These are phyloP conservation scores for Pythium aquatile DNA, from an alignment of 352 stramenopile genomes.

Conservation along the genomic window DNA sequence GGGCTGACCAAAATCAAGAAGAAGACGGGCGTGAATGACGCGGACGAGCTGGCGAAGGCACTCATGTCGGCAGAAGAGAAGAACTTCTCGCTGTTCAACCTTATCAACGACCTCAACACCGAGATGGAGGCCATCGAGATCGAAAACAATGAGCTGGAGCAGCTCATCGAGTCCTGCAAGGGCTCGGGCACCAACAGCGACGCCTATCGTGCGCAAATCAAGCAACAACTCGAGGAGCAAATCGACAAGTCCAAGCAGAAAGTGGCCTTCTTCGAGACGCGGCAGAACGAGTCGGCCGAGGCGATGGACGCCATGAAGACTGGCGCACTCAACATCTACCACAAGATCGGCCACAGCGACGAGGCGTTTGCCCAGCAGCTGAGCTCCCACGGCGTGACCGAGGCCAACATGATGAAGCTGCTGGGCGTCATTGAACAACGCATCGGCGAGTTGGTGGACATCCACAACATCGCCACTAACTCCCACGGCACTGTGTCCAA, in stretches of 20 bases:
- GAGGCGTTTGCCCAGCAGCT: slow-evolving; percentile 74
- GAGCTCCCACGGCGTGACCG: slow-evolving; percentile 65
- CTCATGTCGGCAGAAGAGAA: slow-evolving; percentile 91
- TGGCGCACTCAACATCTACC: slow-evolving; percentile 72
- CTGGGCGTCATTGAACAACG: slow-evolving; percentile 85
- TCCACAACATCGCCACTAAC: slow-evolving; percentile 82
- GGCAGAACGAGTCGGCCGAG: slow-evolving; percentile 59
- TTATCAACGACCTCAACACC: slow-evolving; percentile 92
- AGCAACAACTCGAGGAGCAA: slow-evolving; percentile 75
- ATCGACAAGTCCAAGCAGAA: slow-evolving; percentile 86
- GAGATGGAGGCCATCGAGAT: slow-evolving; percentile 89
- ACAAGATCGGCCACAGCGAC: slow-evolving; percentile 77
- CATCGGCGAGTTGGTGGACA: slow-evolving; percentile 82
- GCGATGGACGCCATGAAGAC: slow-evolving; percentile 72
- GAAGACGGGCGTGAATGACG: slow-evolving; percentile 82
- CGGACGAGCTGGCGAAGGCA: slow-evolving; percentile 80
- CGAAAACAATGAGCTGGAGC: slow-evolving; percentile 75
- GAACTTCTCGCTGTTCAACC: slow-evolving; percentile 95
- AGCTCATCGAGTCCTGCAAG: slow-evolving; percentile 58
- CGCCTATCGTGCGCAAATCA: slow-evolving; percentile 51
- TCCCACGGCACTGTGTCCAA: slow-evolving; percentile 34
- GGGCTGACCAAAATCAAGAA: slow-evolving; percentile 87
- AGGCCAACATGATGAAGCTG: slow-evolving; percentile 78
- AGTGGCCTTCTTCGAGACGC: slow-evolving; percentile 58
- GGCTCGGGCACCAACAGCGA: slow-evolving; percentile 60